Base-by-base conservation (phyloP, 768 basidiomycete species). In the Strobilomyces confusus region DNA sequence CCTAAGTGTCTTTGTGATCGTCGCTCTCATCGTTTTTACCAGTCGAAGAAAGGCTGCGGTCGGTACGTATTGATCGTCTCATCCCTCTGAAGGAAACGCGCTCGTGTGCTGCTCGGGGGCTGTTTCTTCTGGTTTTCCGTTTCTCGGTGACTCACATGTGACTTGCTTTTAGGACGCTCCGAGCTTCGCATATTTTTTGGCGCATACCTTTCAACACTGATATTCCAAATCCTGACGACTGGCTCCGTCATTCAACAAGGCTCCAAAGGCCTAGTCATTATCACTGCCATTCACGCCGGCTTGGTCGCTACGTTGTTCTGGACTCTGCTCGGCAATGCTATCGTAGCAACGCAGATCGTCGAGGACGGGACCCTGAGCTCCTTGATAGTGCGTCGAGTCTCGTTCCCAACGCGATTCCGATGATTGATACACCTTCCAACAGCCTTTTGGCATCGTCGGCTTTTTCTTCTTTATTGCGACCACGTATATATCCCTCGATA, bases 321-420 rank as follows among this genome's bases (percentile, higher is more conserved):
- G 89, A 63, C 79, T 8, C 72, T 92, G 58, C 73, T 91, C 48
- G 89, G 78, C 30, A 92, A 89, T 69, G 88, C 78, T 9, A 71
- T 92, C 54, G 79, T 93, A 20, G 83, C 86, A 33, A 89, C 87
- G n/a, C 95, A 98, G 70, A 66, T 94, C 45, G 89, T 98, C 50
- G 95, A 98, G 67, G 95, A 91, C 63, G 95, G 93, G 7, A 90
- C 90, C 0, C 72, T 84, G 32, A 80, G 80, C 59, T 81, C 85
- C 54, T 56, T 89, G 44, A 72, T 87, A 49, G 87, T 89, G 49
- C 60, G 80, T 80, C 44, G 25, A 15, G 56, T 25, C 47, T 51
- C 23, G 34, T 42, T 52, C 26, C 20, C 26, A 26, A 9, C 20
- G 13, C 23, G 8, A 44, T 22, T 12, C 33, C 25, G 8, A 30